Percentiles rank a stretch among this genome's conserved stretches.
These are phyloP conservation scores for Agaricus subrufescens DNA, from an alignment of 768 basidiomycete species.

Conservation along the genomic window DNA sequence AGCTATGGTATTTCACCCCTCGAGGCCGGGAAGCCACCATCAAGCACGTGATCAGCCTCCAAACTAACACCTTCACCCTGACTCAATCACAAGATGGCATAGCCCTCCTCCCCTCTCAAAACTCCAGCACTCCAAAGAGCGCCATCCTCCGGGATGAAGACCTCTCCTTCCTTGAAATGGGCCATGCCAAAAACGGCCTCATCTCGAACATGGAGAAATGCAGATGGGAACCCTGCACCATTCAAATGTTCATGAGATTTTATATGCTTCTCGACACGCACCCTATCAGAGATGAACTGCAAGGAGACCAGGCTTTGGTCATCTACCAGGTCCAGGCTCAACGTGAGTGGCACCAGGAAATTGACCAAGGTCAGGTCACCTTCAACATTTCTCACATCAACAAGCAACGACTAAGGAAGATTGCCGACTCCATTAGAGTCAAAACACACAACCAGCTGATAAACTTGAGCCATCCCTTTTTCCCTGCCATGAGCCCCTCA, in stretches of 20 bases:
- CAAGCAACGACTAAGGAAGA: too few species aligned
- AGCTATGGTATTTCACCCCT: conserved; percentile 12
- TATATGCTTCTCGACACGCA: not conserved
- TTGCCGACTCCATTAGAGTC: too few species aligned
- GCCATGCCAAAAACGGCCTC: not conserved
- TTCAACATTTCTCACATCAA: too few species aligned
- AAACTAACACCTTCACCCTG: not conserved
- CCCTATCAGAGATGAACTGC: not conserved
- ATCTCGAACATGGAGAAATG: not conserved
- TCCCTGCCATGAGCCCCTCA: too few species aligned
- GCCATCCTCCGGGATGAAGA: not conserved
- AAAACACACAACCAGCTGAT: too few species aligned
- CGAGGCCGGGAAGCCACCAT: conserved; percentile 9
- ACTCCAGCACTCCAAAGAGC: not conserved
- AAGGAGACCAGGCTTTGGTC: conserved; percentile 8
- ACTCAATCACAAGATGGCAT: not conserved
- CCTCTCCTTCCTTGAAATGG: not conserved
- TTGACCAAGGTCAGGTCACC: not conserved
- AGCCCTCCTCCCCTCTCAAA: not conserved
- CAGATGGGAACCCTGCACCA: not conserved
- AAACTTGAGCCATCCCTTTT: too few species aligned
- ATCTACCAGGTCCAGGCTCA: conserved; percentile 9
- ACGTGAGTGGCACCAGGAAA: conserved; percentile 11
- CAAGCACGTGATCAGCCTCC: not conserved
- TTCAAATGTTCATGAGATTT: not conserved